Conservation (phyloP, 441 rosid species). For the Populus hybrid region DNA sequence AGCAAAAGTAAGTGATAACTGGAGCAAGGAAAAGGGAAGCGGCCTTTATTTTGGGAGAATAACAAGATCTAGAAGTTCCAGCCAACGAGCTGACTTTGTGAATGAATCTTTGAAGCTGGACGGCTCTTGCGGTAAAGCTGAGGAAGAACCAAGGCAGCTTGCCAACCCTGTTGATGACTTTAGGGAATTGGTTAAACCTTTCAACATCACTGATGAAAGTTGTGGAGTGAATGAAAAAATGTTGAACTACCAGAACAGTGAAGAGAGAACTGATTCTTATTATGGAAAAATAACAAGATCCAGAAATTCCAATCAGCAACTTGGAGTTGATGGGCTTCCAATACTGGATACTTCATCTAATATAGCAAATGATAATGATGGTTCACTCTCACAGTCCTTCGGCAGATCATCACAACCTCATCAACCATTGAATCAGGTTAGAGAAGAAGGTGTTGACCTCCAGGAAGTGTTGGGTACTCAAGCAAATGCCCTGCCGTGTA, state of each 20-base stretch:
- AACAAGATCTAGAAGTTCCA: conserved; percentile 41
- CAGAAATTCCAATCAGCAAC: conserved; percentile 3
- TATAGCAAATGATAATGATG: conserved; percentile 9
- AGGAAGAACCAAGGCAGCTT: conserved; percentile 19
- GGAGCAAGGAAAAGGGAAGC: conserved; percentile 32
- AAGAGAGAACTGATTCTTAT: conserved; percentile 10
- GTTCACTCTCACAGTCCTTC: conserved; percentile 3
- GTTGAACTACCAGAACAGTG: conserved; percentile 2
- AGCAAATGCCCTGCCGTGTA: conserved; percentile 18
- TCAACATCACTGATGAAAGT: conserved; percentile 2
- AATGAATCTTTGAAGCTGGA: conserved; percentile 24
- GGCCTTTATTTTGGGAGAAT: conserved; percentile 26
- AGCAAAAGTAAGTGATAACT: conserved; percentile 23
- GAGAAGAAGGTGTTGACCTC: conserved; percentile 17
- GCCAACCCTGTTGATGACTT: neutral
- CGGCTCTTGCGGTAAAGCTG: conserved; percentile 14
- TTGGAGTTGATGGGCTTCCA: conserved; percentile 4
- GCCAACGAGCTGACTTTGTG: conserved; percentile 24
- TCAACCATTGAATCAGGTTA: conserved; percentile 16
- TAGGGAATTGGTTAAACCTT: conserved; percentile 11
- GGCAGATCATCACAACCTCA: conserved; percentile 18
- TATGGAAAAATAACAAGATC: conserved; percentile 16
- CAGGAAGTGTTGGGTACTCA: conserved; percentile 18
- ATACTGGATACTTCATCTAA: conserved; percentile 7
- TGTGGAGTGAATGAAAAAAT: conserved; percentile 10